phyloP scores from a whole-genome alignment of 2,329 filamentous ascomycete species.

The Ascochyta lentis region DNA sequence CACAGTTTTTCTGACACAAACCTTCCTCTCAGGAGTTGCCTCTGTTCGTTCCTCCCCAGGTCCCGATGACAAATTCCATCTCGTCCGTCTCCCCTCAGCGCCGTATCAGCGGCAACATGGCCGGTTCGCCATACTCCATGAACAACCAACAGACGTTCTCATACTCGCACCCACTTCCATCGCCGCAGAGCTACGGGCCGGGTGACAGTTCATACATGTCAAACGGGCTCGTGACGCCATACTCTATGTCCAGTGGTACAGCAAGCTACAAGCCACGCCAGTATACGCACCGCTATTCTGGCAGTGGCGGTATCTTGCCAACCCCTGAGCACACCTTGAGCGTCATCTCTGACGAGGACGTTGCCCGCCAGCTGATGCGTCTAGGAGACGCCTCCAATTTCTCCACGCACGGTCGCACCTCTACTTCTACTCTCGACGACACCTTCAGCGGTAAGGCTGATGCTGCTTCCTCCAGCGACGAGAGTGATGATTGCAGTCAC shows the following conservation, averaged over 20 bases:
- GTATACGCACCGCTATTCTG: slow-evolving; percentile 51
- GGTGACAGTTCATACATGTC: slow-evolving; percentile 46
- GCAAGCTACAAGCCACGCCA: slow-evolving; percentile 46
- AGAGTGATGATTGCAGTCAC: slow-evolving; percentile 76
- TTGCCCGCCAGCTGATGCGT: slow-evolving; percentile 95
- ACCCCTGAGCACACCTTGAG: slow-evolving; percentile 98
- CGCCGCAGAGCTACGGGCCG: slow-evolving; percentile 75
- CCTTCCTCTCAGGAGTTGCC: slow-evolving; percentile 77
- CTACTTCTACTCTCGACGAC: slow-evolving; percentile 91
- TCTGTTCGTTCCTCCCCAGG: slow-evolving; percentile 79
- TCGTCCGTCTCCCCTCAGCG: slow-evolving; percentile 95
- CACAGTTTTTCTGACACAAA: slow-evolving; percentile 31
- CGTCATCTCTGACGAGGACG: slow-evolving; percentile 97
- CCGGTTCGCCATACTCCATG: slow-evolving; percentile 74
- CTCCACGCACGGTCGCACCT: slow-evolving; percentile 84
- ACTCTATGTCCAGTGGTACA: slow-evolving; percentile 43
- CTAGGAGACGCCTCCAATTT: slow-evolving; percentile 93
- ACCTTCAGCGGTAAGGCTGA: slow-evolving; percentile 91
- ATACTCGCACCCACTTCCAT: slow-evolving; percentile 78
- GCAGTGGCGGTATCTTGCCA: slow-evolving; percentile 70
- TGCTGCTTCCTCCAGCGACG: slow-evolving; percentile 56
- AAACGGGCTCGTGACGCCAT: slow-evolving; percentile 44
- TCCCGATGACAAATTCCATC: slow-evolving; percentile 92
- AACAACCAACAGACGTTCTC: slow-evolving; percentile 80
- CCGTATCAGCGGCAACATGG: slow-evolving; percentile 75